Conservation (phyloP, 768 basidiomycete species). For the Auricularia sp. region DNA sequence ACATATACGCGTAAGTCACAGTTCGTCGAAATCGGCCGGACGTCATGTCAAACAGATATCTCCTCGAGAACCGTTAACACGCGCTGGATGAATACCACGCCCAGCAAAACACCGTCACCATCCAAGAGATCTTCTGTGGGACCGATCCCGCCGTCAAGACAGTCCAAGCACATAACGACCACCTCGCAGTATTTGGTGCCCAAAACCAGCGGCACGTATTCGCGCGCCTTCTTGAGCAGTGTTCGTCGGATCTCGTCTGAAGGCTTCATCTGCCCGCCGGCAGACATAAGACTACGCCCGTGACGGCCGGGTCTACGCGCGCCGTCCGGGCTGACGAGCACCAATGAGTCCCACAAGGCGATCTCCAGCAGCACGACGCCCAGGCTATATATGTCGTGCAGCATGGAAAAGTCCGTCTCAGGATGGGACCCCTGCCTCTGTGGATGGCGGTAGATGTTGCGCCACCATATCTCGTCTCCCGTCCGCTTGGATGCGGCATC, state of each 20-base stretch:
- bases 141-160: background rate
- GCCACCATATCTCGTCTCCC: background rate
- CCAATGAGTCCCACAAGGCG: background rate
- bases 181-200: slow-evolving; percentile 1
- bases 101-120: background rate
- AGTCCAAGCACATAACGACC: slow-evolving; percentile 1
- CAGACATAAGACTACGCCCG: too few relatives aligned
- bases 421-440: background rate
- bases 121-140: background rate
- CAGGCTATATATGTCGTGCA: slow-evolving; percentile 4
- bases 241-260: background rate
- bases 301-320: too few relatives aligned
- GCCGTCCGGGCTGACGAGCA: background rate
- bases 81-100: too few relatives aligned
- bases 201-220: background rate
- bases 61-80: too few relatives aligned
- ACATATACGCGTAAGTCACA: too few relatives aligned
- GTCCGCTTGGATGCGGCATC: background rate
- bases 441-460: slow-evolving; percentile 1
- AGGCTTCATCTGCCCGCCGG: too few relatives aligned
- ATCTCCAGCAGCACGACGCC: slow-evolving; percentile 2
- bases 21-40: too few relatives aligned
- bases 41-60: too few relatives aligned
- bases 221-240: background rate
- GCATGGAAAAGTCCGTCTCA: background rate